Base-by-base conservation (phyloP, 202 grass and related monocot species). In the Carex arenaria region DNA sequence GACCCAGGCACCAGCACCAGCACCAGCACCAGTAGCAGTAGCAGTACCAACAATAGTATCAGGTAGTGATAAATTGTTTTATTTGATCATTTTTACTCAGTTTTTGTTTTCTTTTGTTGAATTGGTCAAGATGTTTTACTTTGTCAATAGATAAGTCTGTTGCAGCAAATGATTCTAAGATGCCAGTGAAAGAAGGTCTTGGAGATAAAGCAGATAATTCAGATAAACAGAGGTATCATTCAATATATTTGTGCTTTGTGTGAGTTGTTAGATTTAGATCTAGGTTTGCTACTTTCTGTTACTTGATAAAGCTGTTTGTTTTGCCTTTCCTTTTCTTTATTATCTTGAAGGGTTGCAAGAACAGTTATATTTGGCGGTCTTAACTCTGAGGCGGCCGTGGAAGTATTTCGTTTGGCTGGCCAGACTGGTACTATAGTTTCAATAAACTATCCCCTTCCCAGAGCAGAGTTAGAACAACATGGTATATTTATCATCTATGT, bases 181-280 rank as follows among this genome's bases (percentile, higher is more conserved):
- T 65, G 26, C 38, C 40, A 61, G 51, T 30, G 89, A 82, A 63
- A 61, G 55, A 81, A 84, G 80, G 12, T 1, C 14, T 80, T 22
- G 32, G 23, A 10, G 78, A 88, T 87, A 85, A 92, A 87, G 42
- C 65, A 55, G 89, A 85, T 49, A 89, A 70, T 89, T 94, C 89
- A 78, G 91, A 96, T 88, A 99, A 96, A 64, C 93, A 99, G 92
- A 94, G 93, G 93, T 96, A 69, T 85, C 60, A 18, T 36, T 62
- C 42, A 68, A 63, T 60, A 43, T 26, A 51, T 31, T 1, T 67
- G 60, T 40, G 17, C 18, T 61, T 64, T 62, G 51, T 28, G 13
- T 83, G 10, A 7, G 17, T 72, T 83, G 31, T 68, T 14, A 52
- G 13, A 69, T 38, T 38, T 38, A 38, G 36, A 5, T 56, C 4